These are phyloP conservation scores for Picochlorum costavermella DNA, from an alignment of 139 green algal species.

Conservation along the genomic window DNA sequence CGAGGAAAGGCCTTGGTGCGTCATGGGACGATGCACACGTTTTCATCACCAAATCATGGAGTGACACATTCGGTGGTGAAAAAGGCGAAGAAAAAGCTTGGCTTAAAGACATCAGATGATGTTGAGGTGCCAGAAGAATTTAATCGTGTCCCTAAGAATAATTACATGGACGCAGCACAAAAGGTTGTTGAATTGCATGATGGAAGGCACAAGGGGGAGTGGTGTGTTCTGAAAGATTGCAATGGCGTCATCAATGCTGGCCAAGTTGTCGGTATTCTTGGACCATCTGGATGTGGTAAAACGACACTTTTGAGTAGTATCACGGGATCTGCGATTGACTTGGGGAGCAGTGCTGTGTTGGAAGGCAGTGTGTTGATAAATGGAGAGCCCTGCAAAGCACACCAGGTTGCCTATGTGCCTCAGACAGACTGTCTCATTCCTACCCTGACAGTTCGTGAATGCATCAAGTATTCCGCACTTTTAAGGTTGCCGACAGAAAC, in stretches of 20 bases:
- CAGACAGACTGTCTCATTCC: constrained; percentile 65
- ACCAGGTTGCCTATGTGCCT: constrained; percentile 54
- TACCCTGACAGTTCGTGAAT: constrained; percentile 66
- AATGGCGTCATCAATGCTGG: constrained; percentile 10
- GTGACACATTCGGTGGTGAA: neutral
- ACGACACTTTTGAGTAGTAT: constrained; percentile 58
- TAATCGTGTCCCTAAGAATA: neutral
- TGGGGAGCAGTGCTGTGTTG: constrained; percentile 11
- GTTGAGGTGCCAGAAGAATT: constrained; percentile 1
- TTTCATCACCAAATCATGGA: neutral
- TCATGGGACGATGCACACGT: neutral
- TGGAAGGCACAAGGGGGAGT: constrained; percentile 1
- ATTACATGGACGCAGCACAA: neutral
- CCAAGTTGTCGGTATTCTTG: constrained; percentile 29
- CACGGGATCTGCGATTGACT: constrained; percentile 16
- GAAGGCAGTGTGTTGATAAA: constrained; percentile 20
- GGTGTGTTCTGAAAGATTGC: constrained; percentile 19
- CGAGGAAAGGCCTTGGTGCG: constrained; percentile 12
- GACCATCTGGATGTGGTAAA: constrained; percentile 59
- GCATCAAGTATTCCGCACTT: constrained; percentile 50
- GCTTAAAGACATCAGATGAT: constrained; percentile 1
- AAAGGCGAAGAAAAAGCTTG: constrained; percentile 7
- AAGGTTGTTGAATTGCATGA: constrained; percentile 18
- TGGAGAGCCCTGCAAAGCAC: constrained; percentile 6
- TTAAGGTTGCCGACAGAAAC: constrained; percentile 42